Evolutionary conservation across 495 filamentous ascomycete species (phyloP).

Genomic region (Letharia columbiana): DNA sequence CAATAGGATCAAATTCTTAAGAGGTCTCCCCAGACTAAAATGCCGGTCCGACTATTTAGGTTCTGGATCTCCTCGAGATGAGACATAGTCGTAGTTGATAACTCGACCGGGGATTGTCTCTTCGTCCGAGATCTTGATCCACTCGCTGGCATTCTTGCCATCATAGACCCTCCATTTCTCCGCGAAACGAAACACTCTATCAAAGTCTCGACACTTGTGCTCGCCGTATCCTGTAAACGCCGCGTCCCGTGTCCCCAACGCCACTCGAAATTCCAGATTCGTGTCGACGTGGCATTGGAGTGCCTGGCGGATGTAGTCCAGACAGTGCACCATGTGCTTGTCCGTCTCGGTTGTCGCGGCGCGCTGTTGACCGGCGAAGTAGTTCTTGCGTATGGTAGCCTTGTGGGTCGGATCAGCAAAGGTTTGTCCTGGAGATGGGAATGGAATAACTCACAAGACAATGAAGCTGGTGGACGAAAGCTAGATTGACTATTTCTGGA

Average conservation of each 20-base stretch:
- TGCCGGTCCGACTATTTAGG: background rate
- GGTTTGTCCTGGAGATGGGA: background rate
- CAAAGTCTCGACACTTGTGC: conserved; percentile 6
- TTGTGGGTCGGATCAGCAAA: background rate
- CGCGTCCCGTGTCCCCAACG: background rate
- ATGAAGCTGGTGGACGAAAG: conserved; percentile 12
- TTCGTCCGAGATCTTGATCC: background rate
- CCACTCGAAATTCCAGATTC: conserved; percentile 14
- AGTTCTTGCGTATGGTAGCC: background rate
- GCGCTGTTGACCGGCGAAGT: background rate
- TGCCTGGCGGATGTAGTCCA: conserved; percentile 28
- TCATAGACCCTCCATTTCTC: conserved; percentile 8
- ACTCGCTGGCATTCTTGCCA: conserved; percentile 4
- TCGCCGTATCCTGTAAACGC: background rate
- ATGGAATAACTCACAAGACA: conserved; percentile 2
- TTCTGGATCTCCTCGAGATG: background rate
- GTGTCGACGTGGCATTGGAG: conserved; percentile 28
- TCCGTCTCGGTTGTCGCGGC: background rate
- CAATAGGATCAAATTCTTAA: too few relatives aligned
- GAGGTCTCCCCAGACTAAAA: too few relatives aligned
- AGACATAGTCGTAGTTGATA: conserved; percentile 8
- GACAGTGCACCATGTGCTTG: conserved; percentile 23
- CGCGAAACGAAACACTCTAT: background rate
- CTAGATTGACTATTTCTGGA: conserved; percentile 7
- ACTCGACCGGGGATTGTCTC: background rate